Evolutionary conservation across 2,329 filamentous ascomycete genomes (phyloP).

Genomic region (Sclerotinia nivalis): DNA sequence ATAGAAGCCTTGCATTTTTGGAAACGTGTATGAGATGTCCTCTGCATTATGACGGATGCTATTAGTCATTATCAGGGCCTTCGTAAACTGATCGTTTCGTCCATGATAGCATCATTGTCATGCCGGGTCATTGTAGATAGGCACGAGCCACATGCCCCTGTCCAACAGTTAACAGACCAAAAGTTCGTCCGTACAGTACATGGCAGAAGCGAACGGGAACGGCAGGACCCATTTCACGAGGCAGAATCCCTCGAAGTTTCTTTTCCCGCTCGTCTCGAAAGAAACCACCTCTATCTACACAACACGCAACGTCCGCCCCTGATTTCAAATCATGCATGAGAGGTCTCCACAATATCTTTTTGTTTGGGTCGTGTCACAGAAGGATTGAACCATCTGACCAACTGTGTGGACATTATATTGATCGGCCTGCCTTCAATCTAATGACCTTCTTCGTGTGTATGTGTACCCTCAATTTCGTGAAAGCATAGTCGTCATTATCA

Average conservation of each 20-base stretch:
- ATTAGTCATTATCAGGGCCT: not conserved
- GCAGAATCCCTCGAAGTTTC: not conserved
- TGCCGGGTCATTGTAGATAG: slow-evolving; percentile 2
- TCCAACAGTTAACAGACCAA: slow-evolving; percentile 10
- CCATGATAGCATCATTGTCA: not conserved
- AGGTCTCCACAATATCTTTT: slow-evolving; percentile 10
- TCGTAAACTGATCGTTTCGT: not conserved
- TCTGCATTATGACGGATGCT: not conserved
- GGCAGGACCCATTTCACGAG: slow-evolving; percentile 2
- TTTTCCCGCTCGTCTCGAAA: not conserved
- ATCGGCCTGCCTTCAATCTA: not conserved
- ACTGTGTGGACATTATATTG: not conserved
- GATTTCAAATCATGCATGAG: slow-evolving; percentile 8
- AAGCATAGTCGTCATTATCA: not conserved
- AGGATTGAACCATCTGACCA: slow-evolving; percentile 22
- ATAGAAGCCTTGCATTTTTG: not conserved
- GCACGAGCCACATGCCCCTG: slow-evolving; percentile 14
- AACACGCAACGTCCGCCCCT: slow-evolving; percentile 5
- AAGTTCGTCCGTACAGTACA: slow-evolving; percentile 8
- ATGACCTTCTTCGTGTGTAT: not conserved
- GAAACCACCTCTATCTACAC: not conserved
- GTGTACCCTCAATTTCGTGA: not conserved
- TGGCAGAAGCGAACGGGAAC: not conserved
- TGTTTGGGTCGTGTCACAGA: slow-evolving; percentile 21
- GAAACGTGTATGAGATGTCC: not conserved